Percentiles rank a stretch among this genome's conserved stretches.
Evolutionary conservation across 179 eudicot species (phyloP).

Genomic region (Beta corolliflora): DNA sequence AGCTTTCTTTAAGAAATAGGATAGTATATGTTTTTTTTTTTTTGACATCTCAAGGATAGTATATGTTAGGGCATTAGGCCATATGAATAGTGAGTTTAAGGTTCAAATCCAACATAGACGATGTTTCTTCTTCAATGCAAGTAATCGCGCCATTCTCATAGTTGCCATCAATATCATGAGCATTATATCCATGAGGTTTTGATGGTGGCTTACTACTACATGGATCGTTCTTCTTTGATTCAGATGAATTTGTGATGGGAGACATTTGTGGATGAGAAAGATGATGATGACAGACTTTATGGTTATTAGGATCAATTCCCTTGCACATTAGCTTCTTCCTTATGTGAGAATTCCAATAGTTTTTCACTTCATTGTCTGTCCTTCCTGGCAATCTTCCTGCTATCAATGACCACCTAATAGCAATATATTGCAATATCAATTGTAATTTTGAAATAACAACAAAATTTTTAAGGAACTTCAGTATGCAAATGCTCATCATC

Average conservation of each 20-base stretch:
- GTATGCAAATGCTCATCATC: no score
- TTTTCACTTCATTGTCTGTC: conserved; percentile 40
- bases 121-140: conserved; percentile 14
- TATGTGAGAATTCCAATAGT: conserved; percentile 40
- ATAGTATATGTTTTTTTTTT: no score
- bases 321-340: conserved; percentile 31
- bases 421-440: neutral
- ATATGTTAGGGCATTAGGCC: neutral
- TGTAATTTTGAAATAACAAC: no score
- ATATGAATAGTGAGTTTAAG: conserved; percentile 23
- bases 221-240: conserved; percentile 9
- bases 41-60: no score
- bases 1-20: no score
- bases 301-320: conserved; percentile 45
- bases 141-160: neutral
- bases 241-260: conserved; percentile 9
- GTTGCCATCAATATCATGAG: neutral
- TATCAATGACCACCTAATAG: conserved; percentile 43
- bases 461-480: no score
- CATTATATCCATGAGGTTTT: neutral
- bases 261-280: neutral
- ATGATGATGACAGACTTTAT: conserved; percentile 21
- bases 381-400: conserved; percentile 45
- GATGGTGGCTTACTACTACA: neutral
- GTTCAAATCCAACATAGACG: conserved; percentile 19